Conservation (phyloP, 169 alveolate genomes). For the Plasmodium vivax region DNA sequence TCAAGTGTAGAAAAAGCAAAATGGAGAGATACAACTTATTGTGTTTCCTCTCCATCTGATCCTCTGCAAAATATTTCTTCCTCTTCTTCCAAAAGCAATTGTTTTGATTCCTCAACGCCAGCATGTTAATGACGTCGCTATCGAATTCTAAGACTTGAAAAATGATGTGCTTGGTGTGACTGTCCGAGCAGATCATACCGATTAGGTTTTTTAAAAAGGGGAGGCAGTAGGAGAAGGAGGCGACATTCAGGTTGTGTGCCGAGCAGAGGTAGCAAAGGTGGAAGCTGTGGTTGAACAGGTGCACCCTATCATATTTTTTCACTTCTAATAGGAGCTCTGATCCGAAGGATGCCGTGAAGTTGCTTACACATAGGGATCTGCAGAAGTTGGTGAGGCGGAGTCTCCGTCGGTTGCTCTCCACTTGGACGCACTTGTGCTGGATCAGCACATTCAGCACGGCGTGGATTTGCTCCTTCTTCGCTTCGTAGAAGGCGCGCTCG, state of each 20-base stretch:
- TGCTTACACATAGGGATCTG: conserved; percentile 41
- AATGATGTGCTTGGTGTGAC: conserved; percentile 37
- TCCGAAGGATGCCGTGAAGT: conserved; percentile 35
- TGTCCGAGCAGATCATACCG: conserved; percentile 9
- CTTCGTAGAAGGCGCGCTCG: conserved; percentile 26
- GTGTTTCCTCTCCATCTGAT: conserved; percentile 23
- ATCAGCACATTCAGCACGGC: background rate
- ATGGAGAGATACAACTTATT: conserved; percentile 41
- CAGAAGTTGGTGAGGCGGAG: conserved; percentile 36
- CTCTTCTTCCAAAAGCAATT: background rate
- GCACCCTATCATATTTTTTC: conserved; percentile 6
- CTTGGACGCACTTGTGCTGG: conserved; percentile 32
- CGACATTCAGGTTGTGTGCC: conserved; percentile 14
- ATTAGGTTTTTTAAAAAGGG: conserved; percentile 31
- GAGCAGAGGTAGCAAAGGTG: conserved; percentile 69
- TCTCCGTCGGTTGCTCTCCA: background rate
- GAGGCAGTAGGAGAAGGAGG: conserved; percentile 22
- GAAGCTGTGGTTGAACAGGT: conserved; percentile 25
- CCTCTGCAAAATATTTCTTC: background rate
- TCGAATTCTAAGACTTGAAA: conserved; percentile 51
- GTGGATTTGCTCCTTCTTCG: conserved; percentile 22
- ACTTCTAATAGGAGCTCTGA: conserved; percentile 35
- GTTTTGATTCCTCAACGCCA: conserved; percentile 16
- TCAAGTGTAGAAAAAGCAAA: conserved; percentile 21
- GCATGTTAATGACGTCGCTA: conserved; percentile 61